A percentile compares a stretch with the other conserved stretches of the same genome.
These are phyloP conservation scores for Beauveria scarabaeidicola DNA, from an alignment of 2,329 filamentous ascomycete species.

Conservation along the genomic window DNA sequence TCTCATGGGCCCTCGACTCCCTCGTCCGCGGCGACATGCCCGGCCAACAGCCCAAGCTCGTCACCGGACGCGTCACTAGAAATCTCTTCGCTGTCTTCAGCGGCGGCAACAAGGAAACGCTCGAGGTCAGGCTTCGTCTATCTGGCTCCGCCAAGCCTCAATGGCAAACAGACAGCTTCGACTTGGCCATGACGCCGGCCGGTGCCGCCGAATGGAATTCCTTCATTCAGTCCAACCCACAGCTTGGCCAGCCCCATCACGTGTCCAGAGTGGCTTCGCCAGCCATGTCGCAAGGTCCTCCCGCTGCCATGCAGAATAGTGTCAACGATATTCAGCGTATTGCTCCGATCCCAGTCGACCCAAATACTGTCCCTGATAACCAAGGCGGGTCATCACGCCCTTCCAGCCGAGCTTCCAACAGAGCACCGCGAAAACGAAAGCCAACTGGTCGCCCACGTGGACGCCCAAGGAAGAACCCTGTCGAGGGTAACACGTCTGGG, in stretches of 20 bases:
- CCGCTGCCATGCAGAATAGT: conserved; percentile 13
- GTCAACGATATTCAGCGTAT: conserved; percentile 25
- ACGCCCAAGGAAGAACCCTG: conserved; percentile 45
- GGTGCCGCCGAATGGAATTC: conserved; percentile 72
- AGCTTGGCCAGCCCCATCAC: conserved; percentile 32
- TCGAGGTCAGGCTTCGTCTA: conserved; percentile 87
- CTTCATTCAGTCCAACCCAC: conserved; percentile 64
- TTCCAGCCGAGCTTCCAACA: conserved; percentile 50
- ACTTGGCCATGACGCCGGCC: conserved; percentile 35
- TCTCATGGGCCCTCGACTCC: conserved; percentile 67
- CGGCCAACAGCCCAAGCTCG: conserved; percentile 57
- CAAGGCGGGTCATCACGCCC: conserved; percentile 41
- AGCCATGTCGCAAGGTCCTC: conserved; percentile 26
- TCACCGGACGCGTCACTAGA: conserved; percentile 84
- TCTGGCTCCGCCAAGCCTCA: conserved; percentile 61
- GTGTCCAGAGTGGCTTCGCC: conserved; percentile 29
- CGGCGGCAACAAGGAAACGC: conserved; percentile 73
- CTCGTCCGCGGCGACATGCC: conserved; percentile 26
- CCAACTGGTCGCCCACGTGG: conserved; percentile 49
- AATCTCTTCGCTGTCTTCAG: conserved; percentile 79
- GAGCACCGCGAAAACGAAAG: conserved; percentile 27
- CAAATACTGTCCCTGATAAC: conserved; percentile 13
- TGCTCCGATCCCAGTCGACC: conserved; percentile 26
- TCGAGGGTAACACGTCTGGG: conserved; percentile 61
- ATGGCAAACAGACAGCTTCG: conserved; percentile 20